These are phyloP conservation scores for Xeromyces bisporus DNA, from an alignment of 495 filamentous ascomycete genomes.

Conservation along the genomic window DNA sequence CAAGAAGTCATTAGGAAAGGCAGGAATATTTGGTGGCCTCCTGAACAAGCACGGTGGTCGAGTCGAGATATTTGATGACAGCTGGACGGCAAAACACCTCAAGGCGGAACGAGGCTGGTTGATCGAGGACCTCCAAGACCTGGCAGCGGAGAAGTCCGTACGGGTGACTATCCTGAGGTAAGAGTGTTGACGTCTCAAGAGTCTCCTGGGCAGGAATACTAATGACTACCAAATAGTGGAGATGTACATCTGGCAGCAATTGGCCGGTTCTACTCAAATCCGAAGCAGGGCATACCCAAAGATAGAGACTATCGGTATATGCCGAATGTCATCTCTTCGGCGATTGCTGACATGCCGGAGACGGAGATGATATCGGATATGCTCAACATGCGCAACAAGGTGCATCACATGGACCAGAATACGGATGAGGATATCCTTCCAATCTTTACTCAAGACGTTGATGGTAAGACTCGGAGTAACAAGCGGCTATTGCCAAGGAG, in stretches of 20 bases:
- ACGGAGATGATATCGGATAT: conserved; percentile 79
- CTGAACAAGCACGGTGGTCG: conserved; percentile 84
- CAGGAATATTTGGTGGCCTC: conserved; percentile 63
- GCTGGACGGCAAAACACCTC: conserved; percentile 92
- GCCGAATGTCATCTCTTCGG: conserved; percentile 75
- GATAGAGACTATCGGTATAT: conserved; percentile 90
- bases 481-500: conserved; percentile 75
- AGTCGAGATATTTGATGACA: conserved; percentile 88
- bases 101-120: conserved; percentile 76
- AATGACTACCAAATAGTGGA: too few relatives aligned
- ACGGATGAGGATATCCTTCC: conserved; percentile 95
- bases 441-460: conserved; percentile 74
- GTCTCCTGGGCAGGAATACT: conserved; percentile 6
- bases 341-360: conserved; percentile 81
- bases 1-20: conserved; percentile 68
- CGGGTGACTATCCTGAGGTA: conserved; percentile 77
- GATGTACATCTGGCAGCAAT: conserved; percentile 89
- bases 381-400: conserved; percentile 82
- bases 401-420: conserved; percentile 57
- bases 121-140: conserved; percentile 74
- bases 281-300: conserved; percentile 56
- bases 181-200: conserved; percentile 4
- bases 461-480: conserved; percentile 79
- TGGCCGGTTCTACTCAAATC: conserved; percentile 87
- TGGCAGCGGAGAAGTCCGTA: conserved; percentile 79